These are phyloP conservation scores for Ceratocystis huliohia DNA, from an alignment of 2,329 filamentous ascomycete species.

Conservation along the genomic window DNA sequence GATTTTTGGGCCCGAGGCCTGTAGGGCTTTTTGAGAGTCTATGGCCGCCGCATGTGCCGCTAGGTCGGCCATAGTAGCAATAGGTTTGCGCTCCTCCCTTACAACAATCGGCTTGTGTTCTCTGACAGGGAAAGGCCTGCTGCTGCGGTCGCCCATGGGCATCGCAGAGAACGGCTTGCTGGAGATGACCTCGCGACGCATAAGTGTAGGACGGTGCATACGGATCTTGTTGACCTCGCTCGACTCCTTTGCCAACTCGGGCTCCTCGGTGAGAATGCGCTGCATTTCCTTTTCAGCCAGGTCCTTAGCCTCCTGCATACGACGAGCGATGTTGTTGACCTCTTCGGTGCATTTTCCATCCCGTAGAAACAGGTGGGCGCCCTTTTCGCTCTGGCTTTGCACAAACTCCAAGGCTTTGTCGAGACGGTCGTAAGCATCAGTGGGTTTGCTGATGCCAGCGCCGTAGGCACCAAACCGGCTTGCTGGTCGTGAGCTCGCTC, in stretches of 20 bases:
- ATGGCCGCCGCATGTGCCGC: not conserved
- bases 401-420: constrained; percentile 70
- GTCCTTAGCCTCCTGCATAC: constrained; percentile 50
- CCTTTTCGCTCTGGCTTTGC: constrained; percentile 71
- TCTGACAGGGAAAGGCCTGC: not conserved
- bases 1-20: not conserved
- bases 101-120: not conserved
- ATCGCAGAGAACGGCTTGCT: constrained; percentile 19
- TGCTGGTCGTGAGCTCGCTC: constrained; percentile 26
- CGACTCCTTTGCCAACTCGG: constrained; percentile 32
- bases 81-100: not conserved
- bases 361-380: constrained; percentile 78
- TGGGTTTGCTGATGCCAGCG: constrained; percentile 22
- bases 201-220: constrained; percentile 40
- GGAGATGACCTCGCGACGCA: constrained; percentile 35
- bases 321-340: constrained; percentile 53
- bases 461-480: constrained; percentile 22
- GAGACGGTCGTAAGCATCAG: constrained; percentile 54
- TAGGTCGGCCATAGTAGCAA: constrained; percentile 10
- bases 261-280: constrained; percentile 41
- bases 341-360: constrained; percentile 75
- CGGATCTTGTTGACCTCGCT: constrained; percentile 33
- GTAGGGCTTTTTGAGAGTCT: constrained; percentile 4
- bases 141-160: not conserved
- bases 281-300: constrained; percentile 48